Evolutionary conservation across 2,329 filamentous ascomycete genomes (phyloP).

Genomic region (Furcasterigmium furcatum): DNA sequence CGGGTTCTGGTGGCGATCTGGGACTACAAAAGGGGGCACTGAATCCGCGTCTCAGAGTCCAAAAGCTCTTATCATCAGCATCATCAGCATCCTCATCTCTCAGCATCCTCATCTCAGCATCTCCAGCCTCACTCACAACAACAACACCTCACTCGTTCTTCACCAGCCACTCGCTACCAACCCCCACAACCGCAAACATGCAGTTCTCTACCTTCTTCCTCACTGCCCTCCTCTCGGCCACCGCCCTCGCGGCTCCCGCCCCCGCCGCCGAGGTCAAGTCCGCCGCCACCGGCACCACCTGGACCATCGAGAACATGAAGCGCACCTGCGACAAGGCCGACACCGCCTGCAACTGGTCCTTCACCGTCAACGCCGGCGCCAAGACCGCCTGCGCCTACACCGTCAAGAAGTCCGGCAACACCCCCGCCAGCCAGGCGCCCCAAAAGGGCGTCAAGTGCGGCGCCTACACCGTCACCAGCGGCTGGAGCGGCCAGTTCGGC

Average conservation of each 20-base stretch:
- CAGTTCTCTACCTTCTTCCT: slow-evolving; percentile 35
- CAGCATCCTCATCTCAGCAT: neutral
- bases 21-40: neutral
- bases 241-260: slow-evolving; percentile 27
- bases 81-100: neutral
- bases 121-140: neutral
- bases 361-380: slow-evolving; percentile 34
- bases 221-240: slow-evolving; percentile 29
- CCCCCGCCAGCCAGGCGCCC: slow-evolving; percentile 29
- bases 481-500: slow-evolving; percentile 56
- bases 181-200: slow-evolving; percentile 27
- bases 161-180: neutral
- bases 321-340: slow-evolving; percentile 35
- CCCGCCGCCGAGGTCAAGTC: slow-evolving; percentile 25
- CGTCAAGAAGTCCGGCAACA: slow-evolving; percentile 31
- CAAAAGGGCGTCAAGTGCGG: slow-evolving; percentile 42
- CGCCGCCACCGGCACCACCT: slow-evolving; percentile 34
- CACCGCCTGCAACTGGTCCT: slow-evolving; percentile 39
- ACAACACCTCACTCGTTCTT: neutral
- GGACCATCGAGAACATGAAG: slow-evolving; percentile 36
- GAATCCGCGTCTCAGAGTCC: neutral
- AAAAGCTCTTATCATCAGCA: neutral
- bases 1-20: neutral
- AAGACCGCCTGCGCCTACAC: slow-evolving; percentile 33
- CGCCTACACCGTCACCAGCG: slow-evolving; percentile 45